These are phyloP conservation scores for Chrysoporthe cubensis DNA, from an alignment of 2,329 filamentous ascomycete species.

Conservation along the genomic window DNA sequence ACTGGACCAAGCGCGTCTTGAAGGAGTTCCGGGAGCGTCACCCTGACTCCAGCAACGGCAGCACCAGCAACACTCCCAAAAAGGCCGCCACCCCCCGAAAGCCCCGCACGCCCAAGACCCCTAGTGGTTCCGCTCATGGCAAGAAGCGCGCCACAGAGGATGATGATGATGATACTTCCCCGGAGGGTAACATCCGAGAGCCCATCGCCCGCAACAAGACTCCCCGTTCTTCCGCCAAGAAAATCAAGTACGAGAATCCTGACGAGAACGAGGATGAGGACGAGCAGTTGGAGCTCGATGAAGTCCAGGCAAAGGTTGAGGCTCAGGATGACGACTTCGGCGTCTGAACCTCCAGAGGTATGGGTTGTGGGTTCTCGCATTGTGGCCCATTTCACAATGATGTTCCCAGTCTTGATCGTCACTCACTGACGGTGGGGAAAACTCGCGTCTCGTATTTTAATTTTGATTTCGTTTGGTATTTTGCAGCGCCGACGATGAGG, in stretches of 20 bases:
- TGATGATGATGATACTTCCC: slow-evolving; percentile 25
- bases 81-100: slow-evolving; percentile 19
- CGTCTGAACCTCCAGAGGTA: neutral
- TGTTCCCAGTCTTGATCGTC: neutral
- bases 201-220: slow-evolving; percentile 29
- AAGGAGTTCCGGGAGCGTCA: slow-evolving; percentile 26
- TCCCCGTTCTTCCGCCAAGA: slow-evolving; percentile 25
- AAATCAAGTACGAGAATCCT: slow-evolving; percentile 14
- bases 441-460: neutral
- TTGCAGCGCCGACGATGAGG: neutral
- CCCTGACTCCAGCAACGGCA: slow-evolving; percentile 6
- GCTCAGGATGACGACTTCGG: slow-evolving; percentile 28
- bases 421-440: neutral
- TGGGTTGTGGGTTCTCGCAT: neutral
- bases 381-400: neutral
- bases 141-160: slow-evolving; percentile 19
- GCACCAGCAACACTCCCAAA: slow-evolving; percentile 12
- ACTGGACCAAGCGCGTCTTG: slow-evolving; percentile 25
- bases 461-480: neutral
- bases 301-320: slow-evolving; percentile 8
- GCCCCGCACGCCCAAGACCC: slow-evolving; percentile 12
- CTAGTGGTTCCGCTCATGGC: neutral
- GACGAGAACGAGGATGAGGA: slow-evolving; percentile 21
- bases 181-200: slow-evolving; percentile 3
- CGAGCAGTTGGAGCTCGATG: slow-evolving; percentile 2